Percentiles rank a stretch among this genome's conserved stretches.
Evolutionary conservation across 78 protist genomes (phyloP).

Genomic region (Dictyostelium purpureum): DNA sequence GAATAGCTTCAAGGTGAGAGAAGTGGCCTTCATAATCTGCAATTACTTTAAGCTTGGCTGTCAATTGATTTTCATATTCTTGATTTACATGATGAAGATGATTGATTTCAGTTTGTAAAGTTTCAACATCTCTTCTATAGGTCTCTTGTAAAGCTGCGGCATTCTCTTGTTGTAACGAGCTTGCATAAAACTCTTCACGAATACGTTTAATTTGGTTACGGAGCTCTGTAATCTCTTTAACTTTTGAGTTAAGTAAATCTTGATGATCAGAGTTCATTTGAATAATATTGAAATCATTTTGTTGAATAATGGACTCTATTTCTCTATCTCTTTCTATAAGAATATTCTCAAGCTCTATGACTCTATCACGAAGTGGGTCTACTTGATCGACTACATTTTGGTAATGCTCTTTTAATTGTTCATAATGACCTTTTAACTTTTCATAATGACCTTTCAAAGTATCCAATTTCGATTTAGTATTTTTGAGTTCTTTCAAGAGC

Average conservation of each 20-base stretch:
- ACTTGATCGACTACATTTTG: background rate
- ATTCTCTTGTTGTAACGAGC: background rate
- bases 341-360: background rate
- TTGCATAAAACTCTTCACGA: background rate
- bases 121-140: background rate
- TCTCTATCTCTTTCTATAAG: background rate
- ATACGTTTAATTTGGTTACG: conserved; percentile 10
- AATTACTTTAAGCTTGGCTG: background rate
- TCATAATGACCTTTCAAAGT: background rate
- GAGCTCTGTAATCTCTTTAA: background rate
- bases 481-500: background rate
- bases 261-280: background rate
- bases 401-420: background rate
- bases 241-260: background rate
- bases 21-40: background rate
- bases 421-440: background rate
- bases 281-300: background rate
- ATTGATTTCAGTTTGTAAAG: background rate
- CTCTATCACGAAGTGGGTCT: too few relatives aligned
- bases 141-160: background rate
- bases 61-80: background rate
- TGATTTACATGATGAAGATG: background rate
- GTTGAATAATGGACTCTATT: background rate
- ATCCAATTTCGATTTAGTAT: background rate
- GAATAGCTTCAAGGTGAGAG: background rate